These are phyloP conservation scores for Aspergillus floridensis DNA, from an alignment of 2,329 filamentous ascomycete species.

Conservation along the genomic window DNA sequence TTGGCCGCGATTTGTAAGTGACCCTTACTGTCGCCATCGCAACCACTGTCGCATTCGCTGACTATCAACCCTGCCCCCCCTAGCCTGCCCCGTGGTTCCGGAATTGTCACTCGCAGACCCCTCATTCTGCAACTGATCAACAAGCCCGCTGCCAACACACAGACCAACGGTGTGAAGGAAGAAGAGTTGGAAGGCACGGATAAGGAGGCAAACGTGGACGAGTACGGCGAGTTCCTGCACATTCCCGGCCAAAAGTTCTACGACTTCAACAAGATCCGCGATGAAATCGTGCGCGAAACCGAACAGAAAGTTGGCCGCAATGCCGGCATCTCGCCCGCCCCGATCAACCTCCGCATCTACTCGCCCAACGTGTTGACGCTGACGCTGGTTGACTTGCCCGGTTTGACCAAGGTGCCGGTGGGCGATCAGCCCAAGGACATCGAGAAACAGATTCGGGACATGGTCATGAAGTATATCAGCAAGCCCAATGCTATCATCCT, in stretches of 20 bases:
- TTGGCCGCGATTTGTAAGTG: constrained; percentile 94
- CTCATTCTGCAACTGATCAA: constrained; percentile 98
- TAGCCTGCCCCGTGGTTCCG: constrained; percentile 92
- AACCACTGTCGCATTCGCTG: constrained; percentile 22
- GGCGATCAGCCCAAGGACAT: constrained; percentile 96
- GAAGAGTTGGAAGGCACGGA: constrained; percentile 68
- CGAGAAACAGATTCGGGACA: constrained; percentile 92
- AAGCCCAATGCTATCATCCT: constrained; percentile 98
- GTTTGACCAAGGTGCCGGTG: constrained; percentile 93
- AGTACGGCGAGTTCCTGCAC: constrained; percentile 99
- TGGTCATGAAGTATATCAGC: constrained; percentile 98
- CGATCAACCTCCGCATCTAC: constrained; percentile 98
- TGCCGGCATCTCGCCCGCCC: constrained; percentile 90
- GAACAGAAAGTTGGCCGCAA: constrained; percentile 95
- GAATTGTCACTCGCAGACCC: constrained; percentile 93
- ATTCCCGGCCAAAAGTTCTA: constrained; percentile 96
- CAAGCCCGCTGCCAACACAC: constrained; percentile 62
- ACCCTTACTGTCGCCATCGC: neutral
- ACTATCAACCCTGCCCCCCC: constrained; percentile 17
- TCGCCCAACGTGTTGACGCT: constrained; percentile 96
- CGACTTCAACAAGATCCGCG: constrained; percentile 97
- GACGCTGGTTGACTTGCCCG: constrained; percentile 93
- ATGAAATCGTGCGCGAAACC: constrained; percentile 95
- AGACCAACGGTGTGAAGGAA: constrained; percentile 68
- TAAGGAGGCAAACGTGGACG: constrained; percentile 84